These are phyloP conservation scores for Polyplosphaeria fusca DNA, from an alignment of 495 filamentous ascomycete genomes.

Conservation along the genomic window DNA sequence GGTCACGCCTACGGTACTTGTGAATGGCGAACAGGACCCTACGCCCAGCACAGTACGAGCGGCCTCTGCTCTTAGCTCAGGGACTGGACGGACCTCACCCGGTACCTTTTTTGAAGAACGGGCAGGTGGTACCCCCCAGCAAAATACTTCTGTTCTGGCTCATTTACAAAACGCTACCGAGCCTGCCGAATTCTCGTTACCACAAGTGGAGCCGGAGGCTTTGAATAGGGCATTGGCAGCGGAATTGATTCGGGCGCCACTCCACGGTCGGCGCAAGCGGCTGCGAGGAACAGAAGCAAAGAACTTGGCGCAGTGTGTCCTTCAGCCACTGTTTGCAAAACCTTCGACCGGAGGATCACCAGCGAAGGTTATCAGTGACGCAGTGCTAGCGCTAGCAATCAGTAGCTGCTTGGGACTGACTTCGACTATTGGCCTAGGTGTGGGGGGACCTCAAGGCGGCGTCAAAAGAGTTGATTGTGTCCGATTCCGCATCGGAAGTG, in stretches of 20 bases:
- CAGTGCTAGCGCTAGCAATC: conserved; percentile 35
- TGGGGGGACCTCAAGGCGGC: conserved; percentile 33
- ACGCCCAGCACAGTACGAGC: conserved; percentile 16
- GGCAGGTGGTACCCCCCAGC: neutral
- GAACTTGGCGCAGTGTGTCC: conserved; percentile 37
- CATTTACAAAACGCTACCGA: neutral
- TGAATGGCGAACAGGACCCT: conserved; percentile 59
- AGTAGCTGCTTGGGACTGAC: conserved; percentile 39
- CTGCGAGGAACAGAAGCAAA: conserved; percentile 43
- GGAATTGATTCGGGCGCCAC: conserved; percentile 39
- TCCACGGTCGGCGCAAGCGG: conserved; percentile 37
- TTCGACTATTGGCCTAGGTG: conserved; percentile 33
- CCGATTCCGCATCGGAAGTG: conserved; percentile 36
- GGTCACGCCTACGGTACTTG: conserved; percentile 67
- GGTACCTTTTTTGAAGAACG: conserved; percentile 26
- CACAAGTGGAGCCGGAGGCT: conserved; percentile 16
- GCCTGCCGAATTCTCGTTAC: neutral
- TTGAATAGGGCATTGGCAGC: conserved; percentile 40
- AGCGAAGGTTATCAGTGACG: conserved; percentile 22
- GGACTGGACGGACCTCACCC: conserved; percentile 34
- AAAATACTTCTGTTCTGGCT: neutral
- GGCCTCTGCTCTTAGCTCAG: conserved; percentile 37
- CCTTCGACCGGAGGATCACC: conserved; percentile 17
- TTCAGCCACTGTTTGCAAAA: conserved; percentile 28
- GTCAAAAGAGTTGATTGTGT: conserved; percentile 36